These are phyloP conservation scores for Xanthoconium stramineum DNA, from an alignment of 768 basidiomycete genomes.

Conservation along the genomic window DNA sequence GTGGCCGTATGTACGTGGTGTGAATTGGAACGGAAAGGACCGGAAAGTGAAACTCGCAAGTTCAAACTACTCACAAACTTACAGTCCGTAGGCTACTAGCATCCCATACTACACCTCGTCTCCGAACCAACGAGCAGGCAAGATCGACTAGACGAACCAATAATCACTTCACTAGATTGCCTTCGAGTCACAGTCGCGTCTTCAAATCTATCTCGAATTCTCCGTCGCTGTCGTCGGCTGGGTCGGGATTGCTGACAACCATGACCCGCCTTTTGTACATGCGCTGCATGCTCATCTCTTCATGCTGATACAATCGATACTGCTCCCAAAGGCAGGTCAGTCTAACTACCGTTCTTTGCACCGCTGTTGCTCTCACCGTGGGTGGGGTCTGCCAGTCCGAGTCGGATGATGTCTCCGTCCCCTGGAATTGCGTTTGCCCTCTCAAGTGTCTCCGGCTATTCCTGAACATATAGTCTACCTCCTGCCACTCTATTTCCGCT, in stretches of 20 bases:
- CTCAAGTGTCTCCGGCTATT: slow-evolving; percentile 10
- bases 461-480: slow-evolving; percentile 24
- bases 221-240: slow-evolving; percentile 26
- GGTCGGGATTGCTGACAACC: slow-evolving; percentile 30
- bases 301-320: slow-evolving; percentile 11
- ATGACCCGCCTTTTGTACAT: slow-evolving; percentile 25
- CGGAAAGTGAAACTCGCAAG: slow-evolving; percentile 12
- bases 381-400: slow-evolving; percentile 16
- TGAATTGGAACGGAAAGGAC: slow-evolving; percentile 29
- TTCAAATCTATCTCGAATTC: slow-evolving; percentile 21
- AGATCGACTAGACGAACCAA: background rate
- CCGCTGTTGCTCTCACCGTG: slow-evolving; percentile 15
- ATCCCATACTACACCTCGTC: background rate
- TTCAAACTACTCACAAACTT: background rate
- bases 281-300: slow-evolving; percentile 19
- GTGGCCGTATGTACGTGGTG: slow-evolving; percentile 7
- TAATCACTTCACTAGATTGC: slow-evolving; percentile 2
- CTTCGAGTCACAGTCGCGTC: too few species aligned
- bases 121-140: background rate
- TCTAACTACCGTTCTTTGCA: background rate
- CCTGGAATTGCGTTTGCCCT: slow-evolving; percentile 7
- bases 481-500: slow-evolving; percentile 25
- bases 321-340: slow-evolving; percentile 9
- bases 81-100: background rate
- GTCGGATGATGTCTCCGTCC: background rate